phyloP scores from a whole-genome alignment of 441 rosid species.

The Daphne laureola region DNA sequence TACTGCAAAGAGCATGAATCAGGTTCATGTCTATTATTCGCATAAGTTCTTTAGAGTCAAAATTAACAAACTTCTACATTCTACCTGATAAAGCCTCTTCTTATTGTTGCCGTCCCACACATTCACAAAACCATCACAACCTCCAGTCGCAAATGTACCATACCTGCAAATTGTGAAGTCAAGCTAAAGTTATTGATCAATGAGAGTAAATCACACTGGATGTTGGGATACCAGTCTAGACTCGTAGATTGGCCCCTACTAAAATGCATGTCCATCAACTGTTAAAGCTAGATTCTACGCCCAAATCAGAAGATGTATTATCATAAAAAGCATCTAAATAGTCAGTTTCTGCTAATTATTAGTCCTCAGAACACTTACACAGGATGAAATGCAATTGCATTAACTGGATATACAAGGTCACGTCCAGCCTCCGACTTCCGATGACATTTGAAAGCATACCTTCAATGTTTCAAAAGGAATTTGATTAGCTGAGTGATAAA shows the following conservation, averaged over 20 bases:
- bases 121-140: conserved; percentile 94
- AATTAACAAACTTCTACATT: not conserved
- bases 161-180: conserved; percentile 39
- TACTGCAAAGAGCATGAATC: conserved; percentile 39
- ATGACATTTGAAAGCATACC: conserved; percentile 98
- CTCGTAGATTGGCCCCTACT: not conserved
- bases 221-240: not conserved
- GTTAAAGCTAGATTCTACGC: too few relatives aligned
- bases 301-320: too few relatives aligned
- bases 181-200: conserved; percentile 2
- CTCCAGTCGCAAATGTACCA: conserved; percentile 98
- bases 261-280: too few relatives aligned
- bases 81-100: conserved; percentile 93
- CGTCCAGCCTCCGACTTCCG: conserved; percentile 95
- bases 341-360: too few relatives aligned
- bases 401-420: conserved; percentile 92
- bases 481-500: conserved; percentile 1
- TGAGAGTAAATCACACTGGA: not conserved
- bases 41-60: not conserved
- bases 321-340: too few relatives aligned
- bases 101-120: conserved; percentile 98
- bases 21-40: not conserved
- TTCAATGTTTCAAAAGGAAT: conserved; percentile 24
- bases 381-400: conserved; percentile 94
- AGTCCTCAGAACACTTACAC: conserved; percentile 50